phyloP scores from a whole-genome alignment of 768 basidiomycete genomes.

The Boletus vinaceobasis region DNA sequence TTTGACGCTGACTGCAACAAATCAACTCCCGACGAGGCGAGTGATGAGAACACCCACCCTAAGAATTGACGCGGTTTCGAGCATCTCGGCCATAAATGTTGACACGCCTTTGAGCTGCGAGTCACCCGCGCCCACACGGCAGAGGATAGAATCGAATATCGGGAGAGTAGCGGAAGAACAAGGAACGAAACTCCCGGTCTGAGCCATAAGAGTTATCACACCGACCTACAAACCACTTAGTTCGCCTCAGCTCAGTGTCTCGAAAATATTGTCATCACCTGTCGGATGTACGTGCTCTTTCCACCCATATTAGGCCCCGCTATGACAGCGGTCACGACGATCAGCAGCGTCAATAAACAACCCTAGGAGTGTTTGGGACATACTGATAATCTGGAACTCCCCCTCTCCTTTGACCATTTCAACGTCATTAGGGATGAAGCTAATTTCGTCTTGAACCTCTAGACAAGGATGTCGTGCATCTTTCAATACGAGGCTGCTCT shows the following conservation, averaged over 20 bases:
- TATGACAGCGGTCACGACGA: constrained; percentile 24
- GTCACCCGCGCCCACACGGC: constrained; percentile 95
- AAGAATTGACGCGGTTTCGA: constrained; percentile 95
- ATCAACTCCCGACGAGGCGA: neutral
- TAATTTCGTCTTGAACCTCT: constrained; percentile 93
- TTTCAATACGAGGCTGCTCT: constrained; percentile 73
- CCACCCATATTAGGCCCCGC: constrained; percentile 99
- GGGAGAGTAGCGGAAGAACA: constrained; percentile 83
- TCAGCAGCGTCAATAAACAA: neutral
- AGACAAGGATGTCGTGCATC: constrained; percentile 95
- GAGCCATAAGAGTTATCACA: constrained; percentile 95
- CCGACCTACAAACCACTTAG: constrained; percentile 56
- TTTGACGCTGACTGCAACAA: constrained; percentile 74
- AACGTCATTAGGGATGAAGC: constrained; percentile 94
- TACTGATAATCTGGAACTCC: constrained; percentile 95
- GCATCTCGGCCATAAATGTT: constrained; percentile 99
- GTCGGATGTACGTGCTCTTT: constrained; percentile 95
- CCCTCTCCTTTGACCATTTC: constrained; percentile 92
- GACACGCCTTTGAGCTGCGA: constrained; percentile 97
- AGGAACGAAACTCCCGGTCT: constrained; percentile 93
- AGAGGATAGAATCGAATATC: constrained; percentile 93
- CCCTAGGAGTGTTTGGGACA: constrained; percentile 20
- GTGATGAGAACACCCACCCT: constrained; percentile 46
- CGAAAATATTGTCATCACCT: constrained; percentile 41
- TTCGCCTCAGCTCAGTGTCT: neutral